Evolutionary conservation across 2,329 filamentous ascomycete species (phyloP).

Genomic region (Meredithiella fracta): DNA sequence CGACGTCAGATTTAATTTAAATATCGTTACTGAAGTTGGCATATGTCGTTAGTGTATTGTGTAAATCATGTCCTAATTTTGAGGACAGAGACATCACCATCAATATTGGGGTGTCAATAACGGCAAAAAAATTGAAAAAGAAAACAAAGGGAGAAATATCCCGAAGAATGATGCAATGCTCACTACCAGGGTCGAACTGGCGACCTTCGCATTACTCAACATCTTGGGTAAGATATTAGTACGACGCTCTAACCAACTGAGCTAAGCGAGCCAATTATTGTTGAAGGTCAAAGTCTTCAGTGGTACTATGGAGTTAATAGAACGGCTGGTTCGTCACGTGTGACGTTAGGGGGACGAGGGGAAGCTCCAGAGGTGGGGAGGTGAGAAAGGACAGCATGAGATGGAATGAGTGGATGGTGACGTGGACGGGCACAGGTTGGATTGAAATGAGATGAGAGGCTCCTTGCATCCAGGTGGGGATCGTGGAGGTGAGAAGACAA

Average conservation of each 20-base stretch:
- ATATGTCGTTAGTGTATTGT: background rate
- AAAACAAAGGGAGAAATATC: background rate
- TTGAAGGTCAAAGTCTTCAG: background rate
- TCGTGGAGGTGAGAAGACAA: no score
- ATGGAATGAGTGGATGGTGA: no score
- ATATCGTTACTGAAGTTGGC: background rate
- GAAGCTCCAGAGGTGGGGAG: no score
- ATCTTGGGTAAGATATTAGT: constrained; percentile 12
- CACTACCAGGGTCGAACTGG: constrained; percentile 14
- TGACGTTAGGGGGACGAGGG: no score
- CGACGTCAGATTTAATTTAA: no score
- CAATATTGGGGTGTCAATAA: no score
- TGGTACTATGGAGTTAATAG: no score
- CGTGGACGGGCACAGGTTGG: no score
- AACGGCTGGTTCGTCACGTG: no score
- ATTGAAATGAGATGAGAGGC: no score
- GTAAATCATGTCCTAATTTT: background rate
- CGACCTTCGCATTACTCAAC: constrained; percentile 13
- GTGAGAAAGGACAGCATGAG: no score
- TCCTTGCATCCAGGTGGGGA: no score
- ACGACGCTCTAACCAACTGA: constrained; percentile 14
- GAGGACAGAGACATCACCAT: background rate
- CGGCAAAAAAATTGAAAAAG: background rate
- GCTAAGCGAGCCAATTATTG: constrained; percentile 13
- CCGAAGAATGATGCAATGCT: constrained; percentile 1